Evolutionary conservation across 2,329 filamentous ascomycete genomes (phyloP).

Genomic region (Ophiosphaerella narmari): DNA sequence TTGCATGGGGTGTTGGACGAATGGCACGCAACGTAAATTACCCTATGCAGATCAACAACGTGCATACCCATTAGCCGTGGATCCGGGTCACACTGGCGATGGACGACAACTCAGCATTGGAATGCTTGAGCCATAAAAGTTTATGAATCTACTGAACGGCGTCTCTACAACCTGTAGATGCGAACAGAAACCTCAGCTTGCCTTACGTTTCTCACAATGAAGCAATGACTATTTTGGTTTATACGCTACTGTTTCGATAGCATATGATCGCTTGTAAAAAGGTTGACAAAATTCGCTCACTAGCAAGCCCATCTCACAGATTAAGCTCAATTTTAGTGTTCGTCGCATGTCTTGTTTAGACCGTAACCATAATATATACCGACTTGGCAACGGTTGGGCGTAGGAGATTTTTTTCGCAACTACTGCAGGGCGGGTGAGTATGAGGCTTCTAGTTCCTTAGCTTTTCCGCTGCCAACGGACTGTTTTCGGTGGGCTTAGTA

Average conservation of each 20-base stretch:
- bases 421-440: neutral
- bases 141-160: neutral
- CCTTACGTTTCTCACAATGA: too few relatives aligned
- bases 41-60: constrained; percentile 2
- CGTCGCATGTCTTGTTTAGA: constrained; percentile 9
- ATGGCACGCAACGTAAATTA: neutral
- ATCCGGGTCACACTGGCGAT: neutral
- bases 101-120: neutral
- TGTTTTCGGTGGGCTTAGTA: too few relatives aligned
- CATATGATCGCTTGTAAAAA: too few relatives aligned
- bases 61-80: neutral
- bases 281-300: neutral
- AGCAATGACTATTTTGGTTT: too few relatives aligned
- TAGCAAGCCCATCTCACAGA: neutral
- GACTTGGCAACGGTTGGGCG: constrained; percentile 8
- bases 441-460: neutral
- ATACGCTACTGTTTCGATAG: too few relatives aligned
- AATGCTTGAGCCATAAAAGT: neutral
- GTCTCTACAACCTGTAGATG: too few relatives aligned
- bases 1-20: neutral
- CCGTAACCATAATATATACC: constrained; percentile 2
- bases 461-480: too few relatives aligned
- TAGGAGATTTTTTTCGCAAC: constrained; percentile 2
- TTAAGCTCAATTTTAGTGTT: constrained; percentile 12
- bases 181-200: too few relatives aligned